Base-by-base conservation (phyloP, 1,139 yeast genomes). In the Suhomyces wounanorum region DNA sequence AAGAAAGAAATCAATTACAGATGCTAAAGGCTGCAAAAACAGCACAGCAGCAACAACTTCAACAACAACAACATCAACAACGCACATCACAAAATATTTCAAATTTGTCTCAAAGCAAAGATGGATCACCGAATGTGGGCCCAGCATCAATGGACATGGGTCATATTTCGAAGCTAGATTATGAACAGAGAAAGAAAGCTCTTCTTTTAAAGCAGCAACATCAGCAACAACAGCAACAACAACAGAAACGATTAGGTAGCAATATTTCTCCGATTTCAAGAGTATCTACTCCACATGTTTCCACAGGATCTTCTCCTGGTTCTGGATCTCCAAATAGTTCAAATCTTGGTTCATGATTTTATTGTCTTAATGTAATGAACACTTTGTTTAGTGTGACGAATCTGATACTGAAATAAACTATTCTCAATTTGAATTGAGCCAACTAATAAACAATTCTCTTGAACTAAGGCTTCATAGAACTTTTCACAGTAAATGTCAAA, bases 1-100 rank as follows among this genome's bases (percentile, higher is more conserved):
- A 72, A 51, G 77, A 71, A 52, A 57, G 75, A 43, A 69, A 63
- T 45, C 77, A 72, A 55, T 55, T 72, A 17, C 75, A 70, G 48
- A 70, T 70, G 73, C 56, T 72, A 44, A 72, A 71, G 52, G 72
- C 73, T 7, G 67, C 68, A 6, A 67, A 69, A 53, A 62, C 61
- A 45, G 64, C 69, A n/a, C 73, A 69, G 40, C 67, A 62, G 51
- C 69, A 63, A 47, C 65, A 58, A 14, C 62, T 58, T 18, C 61
- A 59, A 13, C 67, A 58, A 39, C 66, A 58, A 48, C 67, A 57
- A 38, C 59, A 52, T 11, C 42, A 16, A 18, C 18, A 18, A 2
- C 14, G 6, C 18, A 14, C 37, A 16, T 14, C 18, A 18, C 44
- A 42, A 8, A 42, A 33, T 11, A 21, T 42, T 25, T n/a, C 36